These are phyloP conservation scores for Fimicolochytrium jonesii DNA, from an alignment of 192 early-diverging fungal species.

Conservation along the genomic window DNA sequence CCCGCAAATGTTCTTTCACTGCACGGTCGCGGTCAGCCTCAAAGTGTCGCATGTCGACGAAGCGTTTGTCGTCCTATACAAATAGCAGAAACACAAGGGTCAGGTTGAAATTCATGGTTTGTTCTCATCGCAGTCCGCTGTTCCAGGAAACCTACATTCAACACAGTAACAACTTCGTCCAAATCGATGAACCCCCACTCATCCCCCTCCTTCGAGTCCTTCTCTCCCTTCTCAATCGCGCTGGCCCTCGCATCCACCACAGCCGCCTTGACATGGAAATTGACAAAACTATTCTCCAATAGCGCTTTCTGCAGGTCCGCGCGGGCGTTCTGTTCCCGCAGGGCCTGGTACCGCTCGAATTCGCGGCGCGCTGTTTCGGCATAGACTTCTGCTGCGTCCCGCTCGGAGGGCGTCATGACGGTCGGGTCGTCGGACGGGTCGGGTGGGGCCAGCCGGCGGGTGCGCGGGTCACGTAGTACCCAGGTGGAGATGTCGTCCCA, in stretches of 20 bases:
- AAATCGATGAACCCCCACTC: conserved; percentile 39
- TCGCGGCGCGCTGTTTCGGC: not conserved
- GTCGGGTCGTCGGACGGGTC: conserved; percentile 12
- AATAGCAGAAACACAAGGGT: no score
- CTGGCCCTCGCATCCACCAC: conserved; percentile 29
- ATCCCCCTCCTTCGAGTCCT: conserved; percentile 41
- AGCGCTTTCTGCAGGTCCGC: conserved; percentile 37
- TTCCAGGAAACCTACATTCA: conserved; percentile 39
- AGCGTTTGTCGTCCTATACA: conserved; percentile 56
- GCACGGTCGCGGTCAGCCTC: conserved; percentile 38
- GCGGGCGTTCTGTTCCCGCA: conserved; percentile 31
- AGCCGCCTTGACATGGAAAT: conserved; percentile 47
- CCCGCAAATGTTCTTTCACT: conserved; percentile 35
- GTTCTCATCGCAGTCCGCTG: no score
- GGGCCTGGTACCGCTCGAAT: conserved; percentile 34
- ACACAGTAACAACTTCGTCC: conserved; percentile 47
- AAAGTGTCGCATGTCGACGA: conserved; percentile 36
- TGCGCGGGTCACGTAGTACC: conserved; percentile 37
- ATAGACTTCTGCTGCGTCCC: not conserved
- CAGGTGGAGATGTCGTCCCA: conserved; percentile 33
- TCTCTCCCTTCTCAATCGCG: conserved; percentile 34
- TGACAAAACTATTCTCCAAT: conserved; percentile 50
- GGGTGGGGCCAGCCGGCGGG: conserved; percentile 6
- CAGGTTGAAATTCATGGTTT: no score
- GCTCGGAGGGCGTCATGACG: no score